Conservation (phyloP, 192 early-diverging fungal genomes). For the Coemansia sp. region DNA sequence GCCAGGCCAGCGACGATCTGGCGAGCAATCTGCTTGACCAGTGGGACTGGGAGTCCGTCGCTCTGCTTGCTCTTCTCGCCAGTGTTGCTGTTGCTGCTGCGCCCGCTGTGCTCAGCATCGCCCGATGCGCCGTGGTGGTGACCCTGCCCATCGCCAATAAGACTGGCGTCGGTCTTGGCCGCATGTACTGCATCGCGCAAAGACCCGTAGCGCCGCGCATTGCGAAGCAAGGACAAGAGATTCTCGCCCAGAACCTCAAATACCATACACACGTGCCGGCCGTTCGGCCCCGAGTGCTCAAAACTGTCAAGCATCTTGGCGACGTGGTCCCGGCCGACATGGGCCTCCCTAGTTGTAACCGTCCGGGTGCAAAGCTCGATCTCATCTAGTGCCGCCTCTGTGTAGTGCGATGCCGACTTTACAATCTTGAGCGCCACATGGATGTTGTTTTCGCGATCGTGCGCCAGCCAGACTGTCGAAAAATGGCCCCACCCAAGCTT, state of each 20-base stretch:
- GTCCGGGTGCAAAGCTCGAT: conserved; percentile 90
- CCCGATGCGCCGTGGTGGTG: conserved; percentile 1
- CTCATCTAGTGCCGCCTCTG: conserved; percentile 94
- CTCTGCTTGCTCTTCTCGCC: conserved; percentile 31
- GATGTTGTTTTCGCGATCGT: conserved; percentile 70
- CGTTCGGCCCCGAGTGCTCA: conserved; percentile 85
- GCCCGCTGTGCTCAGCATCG: conserved; percentile 14
- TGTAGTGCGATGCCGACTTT: conserved; percentile 94
- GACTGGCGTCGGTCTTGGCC: conserved; percentile 23
- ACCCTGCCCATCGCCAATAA: conserved; percentile 24
- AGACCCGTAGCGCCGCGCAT: conserved; percentile 47
- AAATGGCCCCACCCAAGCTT: conserved; percentile 99
- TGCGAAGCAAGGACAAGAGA: conserved; percentile 84
- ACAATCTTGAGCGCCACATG: conserved; percentile 97
- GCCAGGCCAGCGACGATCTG: conserved; percentile 92
- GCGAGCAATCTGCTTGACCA: conserved; percentile 90
- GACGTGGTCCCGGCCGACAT: conserved; percentile 60
- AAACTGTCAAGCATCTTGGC: conserved; percentile 94
- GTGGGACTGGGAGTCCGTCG: conserved; percentile 76
- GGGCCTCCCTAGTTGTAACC: conserved; percentile 53
- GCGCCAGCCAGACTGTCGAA: conserved; percentile 95
- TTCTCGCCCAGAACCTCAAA: conserved; percentile 98
- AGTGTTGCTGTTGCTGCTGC: conserved; percentile 3
- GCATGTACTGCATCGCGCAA: conserved; percentile 34
- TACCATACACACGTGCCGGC: conserved; percentile 93